Percentiles rank a stretch among this genome's conserved stretches.
Evolutionary conservation across 73 alveolate species (phyloP).

Genomic region (Halteria grandinella): DNA sequence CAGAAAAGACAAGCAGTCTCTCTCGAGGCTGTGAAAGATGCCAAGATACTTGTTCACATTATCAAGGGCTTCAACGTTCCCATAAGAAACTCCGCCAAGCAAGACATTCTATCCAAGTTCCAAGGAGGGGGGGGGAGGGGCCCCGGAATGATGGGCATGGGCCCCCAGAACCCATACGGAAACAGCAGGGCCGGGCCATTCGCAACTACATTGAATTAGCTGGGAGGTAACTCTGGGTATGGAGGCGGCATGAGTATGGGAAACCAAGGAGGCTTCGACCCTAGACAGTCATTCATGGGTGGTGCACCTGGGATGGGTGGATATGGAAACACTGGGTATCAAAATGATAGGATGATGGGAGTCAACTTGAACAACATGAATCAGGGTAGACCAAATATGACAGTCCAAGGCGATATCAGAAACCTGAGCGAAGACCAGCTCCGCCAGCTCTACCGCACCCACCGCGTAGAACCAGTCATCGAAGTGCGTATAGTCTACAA

Average conservation of each 20-base stretch:
- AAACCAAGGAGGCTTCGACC: constrained; percentile 37
- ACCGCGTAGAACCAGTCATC: constrained; percentile 83
- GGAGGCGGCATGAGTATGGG: constrained; percentile 41
- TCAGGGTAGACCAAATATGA: no score
- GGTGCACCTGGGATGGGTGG: no score
- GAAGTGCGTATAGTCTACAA: constrained; percentile 85
- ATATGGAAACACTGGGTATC: no score
- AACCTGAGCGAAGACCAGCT: constrained; percentile 32
- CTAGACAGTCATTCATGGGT: no score
- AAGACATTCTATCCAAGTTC: constrained; percentile 65
- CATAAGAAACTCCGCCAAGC: constrained; percentile 70
- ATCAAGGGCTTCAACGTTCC: constrained; percentile 92
- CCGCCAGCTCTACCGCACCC: constrained; percentile 49
- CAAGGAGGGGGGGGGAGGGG: constrained; percentile 60
- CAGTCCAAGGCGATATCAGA: constrained; percentile 48
- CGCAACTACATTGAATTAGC: background rate
- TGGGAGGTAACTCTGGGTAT: constrained; percentile 36
- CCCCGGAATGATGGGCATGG: constrained; percentile 6
- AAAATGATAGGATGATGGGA: no score
- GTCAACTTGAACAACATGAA: no score
- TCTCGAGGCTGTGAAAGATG: constrained; percentile 29
- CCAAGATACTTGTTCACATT: constrained; percentile 77
- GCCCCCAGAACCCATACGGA: background rate
- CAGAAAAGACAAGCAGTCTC: constrained; percentile 53
- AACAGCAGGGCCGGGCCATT: constrained; percentile 8